phyloP scores from a whole-genome alignment of 192 early-diverging fungal genomes.

The Jimgerdemannia flammicorona region DNA sequence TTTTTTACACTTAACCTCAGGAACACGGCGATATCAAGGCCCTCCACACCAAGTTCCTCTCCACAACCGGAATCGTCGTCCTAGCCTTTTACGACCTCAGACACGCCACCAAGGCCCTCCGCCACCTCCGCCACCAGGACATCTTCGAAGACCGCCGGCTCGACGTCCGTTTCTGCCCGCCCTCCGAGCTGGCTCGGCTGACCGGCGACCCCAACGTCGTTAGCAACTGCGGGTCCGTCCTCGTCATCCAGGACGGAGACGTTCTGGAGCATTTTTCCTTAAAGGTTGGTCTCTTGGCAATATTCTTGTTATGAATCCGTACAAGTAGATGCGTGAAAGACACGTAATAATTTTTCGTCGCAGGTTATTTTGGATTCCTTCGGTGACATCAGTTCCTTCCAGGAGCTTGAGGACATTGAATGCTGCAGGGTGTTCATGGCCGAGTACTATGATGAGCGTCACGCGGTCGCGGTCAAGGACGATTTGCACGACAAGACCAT shows the following conservation, averaged over 20 bases:
- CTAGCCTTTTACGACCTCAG: slow-evolving; percentile 45
- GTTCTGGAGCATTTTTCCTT: slow-evolving; percentile 25
- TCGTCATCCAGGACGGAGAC: slow-evolving; percentile 23
- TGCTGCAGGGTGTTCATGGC: slow-evolving; percentile 22
- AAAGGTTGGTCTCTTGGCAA: background rate
- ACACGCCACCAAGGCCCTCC: slow-evolving; percentile 29
- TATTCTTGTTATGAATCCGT: background rate
- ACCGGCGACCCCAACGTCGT: background rate
- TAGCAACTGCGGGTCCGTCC: background rate
- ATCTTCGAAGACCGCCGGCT: slow-evolving; percentile 7
- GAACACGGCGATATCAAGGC: slow-evolving; percentile 33
- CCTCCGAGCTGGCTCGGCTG: slow-evolving; percentile 17
- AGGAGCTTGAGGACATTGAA: slow-evolving; percentile 9
- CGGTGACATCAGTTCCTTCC: slow-evolving; percentile 35
- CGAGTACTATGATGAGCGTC: slow-evolving; percentile 47
- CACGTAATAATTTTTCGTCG: background rate
- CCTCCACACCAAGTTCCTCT: slow-evolving; percentile 27
- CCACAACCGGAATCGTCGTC: slow-evolving; percentile 26
- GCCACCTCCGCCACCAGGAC: slow-evolving; percentile 8
- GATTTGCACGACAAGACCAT: slow-evolving; percentile 24
- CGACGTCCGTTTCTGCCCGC: slow-evolving; percentile 27
- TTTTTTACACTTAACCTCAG: background rate
- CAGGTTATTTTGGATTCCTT: slow-evolving; percentile 24
- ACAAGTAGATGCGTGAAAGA: too few relatives aligned
- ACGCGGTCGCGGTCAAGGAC: slow-evolving; percentile 26